Evolutionary conservation across 257 asterid species (phyloP).

Genomic region (Lithospermum erythrorhizon): DNA sequence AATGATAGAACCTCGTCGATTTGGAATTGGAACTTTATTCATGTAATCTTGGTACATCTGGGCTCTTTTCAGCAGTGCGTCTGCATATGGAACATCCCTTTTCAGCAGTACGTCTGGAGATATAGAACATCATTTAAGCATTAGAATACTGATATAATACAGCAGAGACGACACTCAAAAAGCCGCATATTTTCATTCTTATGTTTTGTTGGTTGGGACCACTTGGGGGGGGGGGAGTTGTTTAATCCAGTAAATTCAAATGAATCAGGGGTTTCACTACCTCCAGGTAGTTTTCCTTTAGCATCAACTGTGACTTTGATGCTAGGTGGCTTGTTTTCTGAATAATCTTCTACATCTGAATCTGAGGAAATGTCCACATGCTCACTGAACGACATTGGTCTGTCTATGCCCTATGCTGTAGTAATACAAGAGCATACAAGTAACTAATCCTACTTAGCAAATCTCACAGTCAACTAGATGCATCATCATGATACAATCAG

Average conservation of each 20-base stretch:
- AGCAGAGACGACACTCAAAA: too few species aligned
- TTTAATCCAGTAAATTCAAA: too few species aligned
- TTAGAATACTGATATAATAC: background rate
- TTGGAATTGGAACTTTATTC: constrained; percentile 49
- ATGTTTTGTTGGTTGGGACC: too few species aligned
- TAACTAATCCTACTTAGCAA: too few species aligned
- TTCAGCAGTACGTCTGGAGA: constrained; percentile 42
- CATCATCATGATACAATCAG: too few species aligned
- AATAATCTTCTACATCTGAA: constrained; percentile 27
- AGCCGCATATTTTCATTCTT: too few species aligned
- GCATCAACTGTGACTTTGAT: constrained; percentile 1
- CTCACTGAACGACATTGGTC: constrained; percentile 23
- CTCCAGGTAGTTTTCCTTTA: constrained; percentile 29
- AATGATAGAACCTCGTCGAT: constrained; percentile 31
- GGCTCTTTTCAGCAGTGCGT: constrained; percentile 36
- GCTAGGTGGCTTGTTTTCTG: constrained; percentile 12
- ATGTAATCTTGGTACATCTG: constrained; percentile 36
- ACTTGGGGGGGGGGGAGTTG: too few species aligned
- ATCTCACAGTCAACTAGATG: too few species aligned
- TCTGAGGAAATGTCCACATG: constrained; percentile 55
- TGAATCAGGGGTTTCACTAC: constrained; percentile 16
- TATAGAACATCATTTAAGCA: background rate
- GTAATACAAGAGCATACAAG: too few species aligned
- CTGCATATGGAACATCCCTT: constrained; percentile 29
- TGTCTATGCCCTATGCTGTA: constrained; percentile 16